A percentile compares a stretch with the other conserved stretches of the same genome.
phyloP scores from a whole-genome alignment of 306 rosid genomes.

The Boehmeria nivea region DNA sequence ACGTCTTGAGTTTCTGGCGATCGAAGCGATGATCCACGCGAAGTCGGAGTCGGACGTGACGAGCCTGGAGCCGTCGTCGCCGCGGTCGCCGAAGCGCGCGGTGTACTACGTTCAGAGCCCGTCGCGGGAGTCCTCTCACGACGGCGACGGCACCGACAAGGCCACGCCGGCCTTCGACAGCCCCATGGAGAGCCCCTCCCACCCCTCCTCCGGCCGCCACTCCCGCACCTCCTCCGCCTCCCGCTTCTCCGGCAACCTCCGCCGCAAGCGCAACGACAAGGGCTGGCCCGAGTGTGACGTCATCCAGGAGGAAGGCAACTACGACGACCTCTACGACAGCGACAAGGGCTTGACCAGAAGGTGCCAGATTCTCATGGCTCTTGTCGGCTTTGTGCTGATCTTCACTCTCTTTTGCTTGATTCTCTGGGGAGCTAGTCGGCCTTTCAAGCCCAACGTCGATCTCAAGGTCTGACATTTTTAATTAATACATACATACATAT shows the following conservation, averaged over 20 bases:
- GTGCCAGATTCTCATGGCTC: slow-evolving; percentile 43
- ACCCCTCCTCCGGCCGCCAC: slow-evolving; percentile 58
- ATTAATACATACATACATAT: too few species aligned
- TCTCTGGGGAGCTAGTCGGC: slow-evolving; percentile 63
- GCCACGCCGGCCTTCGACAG: slow-evolving; percentile 49
- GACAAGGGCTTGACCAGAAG: slow-evolving; percentile 39
- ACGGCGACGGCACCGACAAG: slow-evolving; percentile 46
- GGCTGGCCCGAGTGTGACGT: slow-evolving; percentile 67
- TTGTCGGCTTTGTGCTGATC: slow-evolving; percentile 44
- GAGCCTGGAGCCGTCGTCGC: slow-evolving; percentile 57
- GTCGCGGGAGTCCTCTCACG: slow-evolving; percentile 58
- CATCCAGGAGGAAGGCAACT: slow-evolving; percentile 63
- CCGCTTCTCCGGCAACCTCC: slow-evolving; percentile 54
- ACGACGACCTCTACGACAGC: slow-evolving; percentile 24
- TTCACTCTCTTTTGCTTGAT: slow-evolving; percentile 62
- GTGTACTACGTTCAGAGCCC: slow-evolving; percentile 76
- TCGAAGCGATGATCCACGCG: slow-evolving; percentile 54
- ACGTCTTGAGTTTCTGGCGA: too few species aligned
- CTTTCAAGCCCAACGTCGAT: slow-evolving; percentile 41
- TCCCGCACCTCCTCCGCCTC: slow-evolving; percentile 66
- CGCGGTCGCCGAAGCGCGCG: slow-evolving; percentile 57
- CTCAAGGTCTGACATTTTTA: slow-evolving; percentile 45
- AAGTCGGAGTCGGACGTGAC: slow-evolving; percentile 75
- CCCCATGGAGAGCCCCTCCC: slow-evolving; percentile 68
- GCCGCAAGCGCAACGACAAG: slow-evolving; percentile 36